These are phyloP conservation scores for Waitea zeae DNA, from an alignment of 1,284 basidiomycete genomes.

Conservation along the genomic window DNA sequence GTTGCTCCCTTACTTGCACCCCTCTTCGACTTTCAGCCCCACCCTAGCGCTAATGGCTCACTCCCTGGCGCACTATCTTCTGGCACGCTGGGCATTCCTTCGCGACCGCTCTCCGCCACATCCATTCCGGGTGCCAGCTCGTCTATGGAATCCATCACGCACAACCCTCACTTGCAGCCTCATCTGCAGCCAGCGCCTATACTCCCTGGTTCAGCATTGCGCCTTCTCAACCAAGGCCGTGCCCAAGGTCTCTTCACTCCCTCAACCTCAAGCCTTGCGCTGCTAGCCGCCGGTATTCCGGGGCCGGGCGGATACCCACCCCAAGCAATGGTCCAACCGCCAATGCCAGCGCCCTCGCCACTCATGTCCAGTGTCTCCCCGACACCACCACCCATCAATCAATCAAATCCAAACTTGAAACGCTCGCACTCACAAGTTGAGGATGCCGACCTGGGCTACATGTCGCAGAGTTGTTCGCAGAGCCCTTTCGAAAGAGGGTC, in stretches of 20 bases:
- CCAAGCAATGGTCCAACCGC: no score
- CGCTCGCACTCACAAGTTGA: no score
- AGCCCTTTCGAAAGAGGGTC: no score
- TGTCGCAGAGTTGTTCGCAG: no score
- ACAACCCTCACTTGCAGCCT: slow-evolving; percentile 17
- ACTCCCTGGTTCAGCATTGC: slow-evolving; percentile 65
- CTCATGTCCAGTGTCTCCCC: no score
- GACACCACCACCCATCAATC: no score
- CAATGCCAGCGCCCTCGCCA: no score
- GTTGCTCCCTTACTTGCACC: slow-evolving; percentile 74
- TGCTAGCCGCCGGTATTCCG: not conserved
- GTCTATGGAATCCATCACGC: not conserved
- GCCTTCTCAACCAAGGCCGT: slow-evolving; percentile 65
- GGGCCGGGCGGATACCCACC: no score
- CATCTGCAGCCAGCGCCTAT: slow-evolving; percentile 59
- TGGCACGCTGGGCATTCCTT: slow-evolving; percentile 27
- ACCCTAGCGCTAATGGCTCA: slow-evolving; percentile 41
- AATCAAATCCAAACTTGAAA: no score
- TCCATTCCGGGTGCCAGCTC: slow-evolving; percentile 25
- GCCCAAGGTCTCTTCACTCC: slow-evolving; percentile 75
- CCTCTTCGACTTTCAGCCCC: slow-evolving; percentile 83
- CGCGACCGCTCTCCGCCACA: slow-evolving; percentile 32
- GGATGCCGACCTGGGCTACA: no score
- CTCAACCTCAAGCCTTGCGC: slow-evolving; percentile 33
- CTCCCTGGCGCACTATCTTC: slow-evolving; percentile 25